phyloP scores from a whole-genome alignment of 75 land plant genomes.

The Sequoia sempervirens region DNA sequence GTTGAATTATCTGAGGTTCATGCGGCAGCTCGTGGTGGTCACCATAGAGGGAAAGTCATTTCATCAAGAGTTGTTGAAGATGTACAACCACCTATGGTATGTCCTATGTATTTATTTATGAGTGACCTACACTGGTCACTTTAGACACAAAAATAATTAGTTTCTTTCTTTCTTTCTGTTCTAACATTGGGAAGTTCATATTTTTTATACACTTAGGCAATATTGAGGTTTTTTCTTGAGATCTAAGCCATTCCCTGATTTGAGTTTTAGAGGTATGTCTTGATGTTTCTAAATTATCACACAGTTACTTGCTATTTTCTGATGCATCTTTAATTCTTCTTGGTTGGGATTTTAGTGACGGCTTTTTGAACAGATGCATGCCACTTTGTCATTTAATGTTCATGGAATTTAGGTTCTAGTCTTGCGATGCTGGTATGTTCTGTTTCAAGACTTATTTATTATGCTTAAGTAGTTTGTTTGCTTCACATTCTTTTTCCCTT shows the following conservation, averaged over 20 bases:
- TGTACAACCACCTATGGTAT: constrained; percentile 97
- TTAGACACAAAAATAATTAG: background rate
- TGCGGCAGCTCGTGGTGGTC: constrained; percentile 93
- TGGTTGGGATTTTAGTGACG: background rate
- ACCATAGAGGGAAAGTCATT: constrained; percentile 86
- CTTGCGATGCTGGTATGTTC: background rate
- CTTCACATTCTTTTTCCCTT: background rate
- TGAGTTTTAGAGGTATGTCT: background rate
- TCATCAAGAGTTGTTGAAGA: constrained; percentile 74
- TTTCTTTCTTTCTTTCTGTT: background rate
- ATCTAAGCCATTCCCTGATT: background rate
- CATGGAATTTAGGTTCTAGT: background rate
- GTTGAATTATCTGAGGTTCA: constrained; percentile 90
- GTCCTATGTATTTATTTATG: constrained; percentile 7
- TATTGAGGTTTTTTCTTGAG: background rate
- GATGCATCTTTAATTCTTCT: background rate
- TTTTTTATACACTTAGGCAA: background rate
- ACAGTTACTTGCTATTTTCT: background rate
- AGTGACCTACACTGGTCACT: background rate
- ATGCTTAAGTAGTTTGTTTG: background rate
- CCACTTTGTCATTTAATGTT: background rate
- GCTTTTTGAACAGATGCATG: background rate
- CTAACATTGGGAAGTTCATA: background rate
- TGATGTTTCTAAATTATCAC: background rate
- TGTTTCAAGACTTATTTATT: background rate